A percentile compares a stretch with the other conserved stretches of the same genome.
These are phyloP conservation scores for Talaromyces sp. DNA, from an alignment of 2,329 filamentous ascomycete species.

Conservation along the genomic window DNA sequence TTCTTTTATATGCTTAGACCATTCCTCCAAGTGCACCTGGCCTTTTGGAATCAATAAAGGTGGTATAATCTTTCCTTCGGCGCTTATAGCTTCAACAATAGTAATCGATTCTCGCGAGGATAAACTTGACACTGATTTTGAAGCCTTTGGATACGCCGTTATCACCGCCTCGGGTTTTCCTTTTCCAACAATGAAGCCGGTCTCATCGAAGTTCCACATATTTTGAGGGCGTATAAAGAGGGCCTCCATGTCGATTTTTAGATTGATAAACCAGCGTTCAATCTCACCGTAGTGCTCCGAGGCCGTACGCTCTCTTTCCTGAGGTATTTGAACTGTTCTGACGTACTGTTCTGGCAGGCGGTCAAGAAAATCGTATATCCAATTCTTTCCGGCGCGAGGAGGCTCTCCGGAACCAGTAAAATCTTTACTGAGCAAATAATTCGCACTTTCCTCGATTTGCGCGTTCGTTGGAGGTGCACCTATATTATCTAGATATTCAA, in stretches of 20 bases:
- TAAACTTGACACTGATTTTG: neutral
- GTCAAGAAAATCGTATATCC: neutral
- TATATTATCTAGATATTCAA: too few relatives aligned
- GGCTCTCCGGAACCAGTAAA: neutral
- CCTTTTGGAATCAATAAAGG: neutral
- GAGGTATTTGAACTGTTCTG: too few relatives aligned
- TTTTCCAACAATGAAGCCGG: neutral
- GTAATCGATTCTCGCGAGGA: neutral
- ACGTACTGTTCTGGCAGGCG: neutral
- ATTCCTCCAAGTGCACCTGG: neutral
- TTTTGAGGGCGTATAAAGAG: neutral
- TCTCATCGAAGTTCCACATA: neutral
- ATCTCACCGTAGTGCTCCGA: neutral
- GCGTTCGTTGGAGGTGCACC: too few relatives aligned
- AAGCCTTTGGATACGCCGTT: neutral
- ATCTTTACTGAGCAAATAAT: neutral
- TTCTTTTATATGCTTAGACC: neutral
- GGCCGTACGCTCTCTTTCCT: neutral
- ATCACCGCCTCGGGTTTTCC: neutral
- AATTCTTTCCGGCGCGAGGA: neutral
- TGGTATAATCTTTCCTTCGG: neutral
- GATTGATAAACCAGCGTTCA: neutral
- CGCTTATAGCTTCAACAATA: neutral
- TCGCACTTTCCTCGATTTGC: too few relatives aligned
- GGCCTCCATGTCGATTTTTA: neutral